A percentile compares a stretch with the other conserved stretches of the same genome.
Conservation (phyloP, 2,329 filamentous ascomycete genomes). For the Akanthomyces lecanii region DNA sequence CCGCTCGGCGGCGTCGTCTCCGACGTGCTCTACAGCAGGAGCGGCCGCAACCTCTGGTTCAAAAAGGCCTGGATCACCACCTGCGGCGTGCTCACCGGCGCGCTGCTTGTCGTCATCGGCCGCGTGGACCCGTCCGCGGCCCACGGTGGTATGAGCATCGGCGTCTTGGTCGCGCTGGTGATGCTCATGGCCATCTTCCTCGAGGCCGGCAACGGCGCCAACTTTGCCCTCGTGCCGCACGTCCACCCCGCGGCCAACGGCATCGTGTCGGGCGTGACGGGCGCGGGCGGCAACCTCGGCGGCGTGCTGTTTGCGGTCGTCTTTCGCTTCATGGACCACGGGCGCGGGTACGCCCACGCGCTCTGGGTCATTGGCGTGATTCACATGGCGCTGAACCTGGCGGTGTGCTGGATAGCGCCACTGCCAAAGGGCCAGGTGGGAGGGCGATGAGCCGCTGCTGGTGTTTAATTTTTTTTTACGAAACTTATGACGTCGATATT, state of each 20-base stretch:
- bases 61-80: conserved; percentile 44
- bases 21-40: conserved; percentile 45
- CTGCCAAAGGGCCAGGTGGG: conserved; percentile 46
- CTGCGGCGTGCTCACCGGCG: conserved; percentile 59
- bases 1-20: conserved; percentile 59
- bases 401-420: conserved; percentile 53
- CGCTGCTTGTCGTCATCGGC: conserved; percentile 58
- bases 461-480: conserved; percentile 15
- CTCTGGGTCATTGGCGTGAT: conserved; percentile 83
- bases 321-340: conserved; percentile 69
- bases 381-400: conserved; percentile 64
- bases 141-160: conserved; percentile 26
- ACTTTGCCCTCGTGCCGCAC: conserved; percentile 82
- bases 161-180: conserved; percentile 71
- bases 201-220: conserved; percentile 80
- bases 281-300: conserved; percentile 77
- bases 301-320: conserved; percentile 76
- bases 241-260: conserved; percentile 81
- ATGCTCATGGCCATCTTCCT: conserved; percentile 76
- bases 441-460: conserved; percentile 13
- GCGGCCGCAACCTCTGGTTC: conserved; percentile 32
- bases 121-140: conserved; percentile 57
- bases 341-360: conserved; percentile 61
- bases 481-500: background rate
- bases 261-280: conserved; percentile 69